Conservation (phyloP, 805 yeast species). For the Starmerella sp. region DNA sequence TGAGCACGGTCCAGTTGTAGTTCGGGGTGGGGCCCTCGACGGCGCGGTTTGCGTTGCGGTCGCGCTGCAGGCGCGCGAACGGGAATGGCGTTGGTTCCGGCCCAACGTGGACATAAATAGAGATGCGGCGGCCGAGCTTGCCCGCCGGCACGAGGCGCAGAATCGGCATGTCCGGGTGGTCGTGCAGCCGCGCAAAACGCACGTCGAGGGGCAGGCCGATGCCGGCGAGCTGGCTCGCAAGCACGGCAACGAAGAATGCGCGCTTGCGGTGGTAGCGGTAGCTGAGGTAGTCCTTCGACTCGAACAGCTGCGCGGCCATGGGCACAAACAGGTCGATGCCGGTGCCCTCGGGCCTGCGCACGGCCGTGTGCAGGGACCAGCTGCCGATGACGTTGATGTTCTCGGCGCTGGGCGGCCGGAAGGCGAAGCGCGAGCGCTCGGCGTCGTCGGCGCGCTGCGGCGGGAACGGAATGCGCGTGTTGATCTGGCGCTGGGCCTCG, state of each 20-base stretch:
- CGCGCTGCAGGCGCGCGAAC: slow-evolving; percentile 61
- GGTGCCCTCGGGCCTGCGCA: slow-evolving; percentile 45
- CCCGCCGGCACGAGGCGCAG: slow-evolving; percentile 37
- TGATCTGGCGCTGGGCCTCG: slow-evolving; percentile 7
- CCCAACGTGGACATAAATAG: slow-evolving; percentile 62
- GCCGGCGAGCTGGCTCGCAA: slow-evolving; percentile 35
- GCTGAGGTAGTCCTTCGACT: slow-evolving; percentile 80
- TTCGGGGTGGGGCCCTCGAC: slow-evolving; percentile 54
- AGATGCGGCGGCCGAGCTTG: slow-evolving; percentile 36
- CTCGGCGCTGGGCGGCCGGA: slow-evolving; percentile 44
- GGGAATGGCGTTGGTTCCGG: slow-evolving; percentile 62
- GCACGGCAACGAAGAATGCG: slow-evolving; percentile 70
- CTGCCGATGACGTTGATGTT: slow-evolving; percentile 76
- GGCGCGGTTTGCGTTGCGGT: slow-evolving; percentile 63
- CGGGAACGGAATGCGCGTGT: slow-evolving; percentile 49
- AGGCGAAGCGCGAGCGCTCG: slow-evolving; percentile 56
- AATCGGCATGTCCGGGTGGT: slow-evolving; percentile 66
- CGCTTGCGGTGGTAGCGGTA: slow-evolving; percentile 84
- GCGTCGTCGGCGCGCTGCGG: slow-evolving; percentile 30
- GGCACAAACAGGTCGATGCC: slow-evolving; percentile 69
- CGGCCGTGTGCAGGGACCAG: slow-evolving; percentile 75
- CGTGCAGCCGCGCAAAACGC: slow-evolving; percentile 61
- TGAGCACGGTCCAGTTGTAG: slow-evolving; percentile 70
- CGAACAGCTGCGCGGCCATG: slow-evolving; percentile 68
- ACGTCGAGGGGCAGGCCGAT: slow-evolving; percentile 39